Percentiles rank a stretch among this genome's conserved stretches.
Conservation (phyloP, 441 rosid genomes). For the Oxalis stricta region DNA sequence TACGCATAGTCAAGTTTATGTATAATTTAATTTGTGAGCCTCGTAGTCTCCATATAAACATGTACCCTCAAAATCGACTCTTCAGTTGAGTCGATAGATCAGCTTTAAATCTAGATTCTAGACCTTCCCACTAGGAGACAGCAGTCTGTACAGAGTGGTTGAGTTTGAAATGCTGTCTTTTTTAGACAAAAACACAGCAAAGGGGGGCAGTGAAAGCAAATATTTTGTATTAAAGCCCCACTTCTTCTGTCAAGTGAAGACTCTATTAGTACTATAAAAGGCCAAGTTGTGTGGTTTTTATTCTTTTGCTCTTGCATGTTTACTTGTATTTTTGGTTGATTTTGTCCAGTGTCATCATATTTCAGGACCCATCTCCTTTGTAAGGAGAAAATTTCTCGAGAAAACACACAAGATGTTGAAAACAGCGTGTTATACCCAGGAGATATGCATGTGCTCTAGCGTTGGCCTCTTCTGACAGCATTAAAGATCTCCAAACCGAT, state of each 20-base stretch:
- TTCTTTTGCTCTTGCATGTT: background rate
- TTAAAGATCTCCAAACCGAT: conserved; percentile 50
- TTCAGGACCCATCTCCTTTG: conserved; percentile 56
- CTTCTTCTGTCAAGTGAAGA: background rate
- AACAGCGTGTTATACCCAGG: conserved; percentile 49
- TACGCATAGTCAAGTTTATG: conserved; percentile 14
- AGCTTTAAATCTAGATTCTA: no score
- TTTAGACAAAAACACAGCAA: no score
- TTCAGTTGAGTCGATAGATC: no score
- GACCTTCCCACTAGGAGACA: no score
- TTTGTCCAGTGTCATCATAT: conserved; percentile 10
- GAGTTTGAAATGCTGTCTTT: no score
- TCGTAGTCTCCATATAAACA: no score
- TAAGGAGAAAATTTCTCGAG: conserved; percentile 45
- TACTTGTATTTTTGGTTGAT: background rate
- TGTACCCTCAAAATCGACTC: no score
- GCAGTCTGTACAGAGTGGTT: no score
- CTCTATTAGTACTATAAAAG: no score
- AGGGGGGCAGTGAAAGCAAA: no score
- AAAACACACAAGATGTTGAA: conserved; percentile 52
- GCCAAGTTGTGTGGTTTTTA: background rate
- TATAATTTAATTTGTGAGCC: no score
- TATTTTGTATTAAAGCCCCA: no score
- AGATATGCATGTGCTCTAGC: conserved; percentile 85
- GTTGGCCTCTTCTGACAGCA: conserved; percentile 39